A percentile compares a stretch with the other conserved stretches of the same genome.
Conservation (phyloP, 1,139 yeast genomes). For the Debaryomyces sp. region DNA sequence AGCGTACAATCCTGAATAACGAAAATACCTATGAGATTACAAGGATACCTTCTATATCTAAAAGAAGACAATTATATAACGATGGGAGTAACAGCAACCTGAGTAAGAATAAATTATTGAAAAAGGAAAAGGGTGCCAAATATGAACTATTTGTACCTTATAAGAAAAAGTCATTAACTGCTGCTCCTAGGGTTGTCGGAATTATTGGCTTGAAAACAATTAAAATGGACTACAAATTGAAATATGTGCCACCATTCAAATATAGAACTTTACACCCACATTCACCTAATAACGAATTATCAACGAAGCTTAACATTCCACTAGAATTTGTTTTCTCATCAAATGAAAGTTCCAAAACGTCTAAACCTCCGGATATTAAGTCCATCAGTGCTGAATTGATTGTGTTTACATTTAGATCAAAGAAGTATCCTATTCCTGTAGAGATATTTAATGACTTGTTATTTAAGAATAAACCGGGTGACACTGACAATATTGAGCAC, state of each 20-base stretch:
- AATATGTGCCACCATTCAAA: slow-evolving; percentile 22
- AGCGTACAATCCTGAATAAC: background rate
- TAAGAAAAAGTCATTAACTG: slow-evolving; percentile 35
- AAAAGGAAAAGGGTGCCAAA: slow-evolving; percentile 7
- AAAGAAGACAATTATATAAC: slow-evolving; percentile 34
- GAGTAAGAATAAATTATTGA: background rate
- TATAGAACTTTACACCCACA: slow-evolving; percentile 13
- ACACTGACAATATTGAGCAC: slow-evolving; percentile 34
- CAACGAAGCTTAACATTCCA: slow-evolving; percentile 28
- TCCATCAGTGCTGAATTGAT: slow-evolving; percentile 35
- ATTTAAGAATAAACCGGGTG: slow-evolving; percentile 33
- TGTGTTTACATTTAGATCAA: slow-evolving; percentile 35
- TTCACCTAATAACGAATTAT: slow-evolving; percentile 4
- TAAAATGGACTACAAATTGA: slow-evolving; percentile 26
- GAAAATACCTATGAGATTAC: slow-evolving; percentile 18
- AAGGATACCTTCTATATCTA: slow-evolving; percentile 28
- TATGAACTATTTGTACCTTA: slow-evolving; percentile 38
- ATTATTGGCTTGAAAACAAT: slow-evolving; percentile 38
- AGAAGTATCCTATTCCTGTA: slow-evolving; percentile 37
- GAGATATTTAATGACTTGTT: slow-evolving; percentile 39
- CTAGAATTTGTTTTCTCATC: slow-evolving; percentile 26
- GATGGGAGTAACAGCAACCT: slow-evolving; percentile 17
- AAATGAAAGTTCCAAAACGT: slow-evolving; percentile 17
- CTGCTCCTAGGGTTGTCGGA: slow-evolving; percentile 36
- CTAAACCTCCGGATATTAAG: slow-evolving; percentile 32